Conservation (phyloP, 257 asterid genomes). For the Solanum sparsipilum region DNA sequence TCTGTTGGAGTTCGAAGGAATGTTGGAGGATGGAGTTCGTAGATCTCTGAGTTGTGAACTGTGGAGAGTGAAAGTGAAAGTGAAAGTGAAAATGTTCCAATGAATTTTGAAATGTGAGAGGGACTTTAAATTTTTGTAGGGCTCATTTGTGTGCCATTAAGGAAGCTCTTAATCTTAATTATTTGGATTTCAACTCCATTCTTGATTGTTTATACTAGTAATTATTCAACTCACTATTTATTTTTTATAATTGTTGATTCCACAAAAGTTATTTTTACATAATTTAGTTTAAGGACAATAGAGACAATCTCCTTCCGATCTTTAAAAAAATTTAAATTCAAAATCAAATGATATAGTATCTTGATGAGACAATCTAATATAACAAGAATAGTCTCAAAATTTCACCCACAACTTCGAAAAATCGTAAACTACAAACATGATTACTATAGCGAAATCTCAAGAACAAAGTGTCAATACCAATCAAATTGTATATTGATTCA, state of each 20-base stretch:
- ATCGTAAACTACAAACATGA: no score
- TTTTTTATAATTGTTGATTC: no score
- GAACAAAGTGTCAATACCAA: neutral
- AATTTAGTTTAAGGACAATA: neutral
- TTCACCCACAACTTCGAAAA: fast-evolving
- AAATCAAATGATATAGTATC: no score
- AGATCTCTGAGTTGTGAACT: neutral
- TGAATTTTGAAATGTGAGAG: neutral
- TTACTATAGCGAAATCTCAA: neutral
- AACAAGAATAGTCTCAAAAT: no score
- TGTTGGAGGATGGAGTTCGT: neutral
- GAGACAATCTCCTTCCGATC: neutral
- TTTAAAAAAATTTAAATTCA: no score
- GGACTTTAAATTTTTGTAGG: neutral
- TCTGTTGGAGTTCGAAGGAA: neutral
- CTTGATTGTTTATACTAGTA: no score
- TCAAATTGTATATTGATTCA: neutral
- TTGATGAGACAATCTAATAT: no score
- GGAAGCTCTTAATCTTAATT: neutral
- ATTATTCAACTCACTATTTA: neutral
- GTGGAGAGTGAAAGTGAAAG: neutral
- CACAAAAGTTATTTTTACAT: neutral
- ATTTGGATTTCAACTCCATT: neutral
- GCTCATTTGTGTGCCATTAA: neutral
- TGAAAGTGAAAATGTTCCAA: neutral